Conservation (phyloP, 805 yeast species). For the Saccharomycopsis babjevae region DNA sequence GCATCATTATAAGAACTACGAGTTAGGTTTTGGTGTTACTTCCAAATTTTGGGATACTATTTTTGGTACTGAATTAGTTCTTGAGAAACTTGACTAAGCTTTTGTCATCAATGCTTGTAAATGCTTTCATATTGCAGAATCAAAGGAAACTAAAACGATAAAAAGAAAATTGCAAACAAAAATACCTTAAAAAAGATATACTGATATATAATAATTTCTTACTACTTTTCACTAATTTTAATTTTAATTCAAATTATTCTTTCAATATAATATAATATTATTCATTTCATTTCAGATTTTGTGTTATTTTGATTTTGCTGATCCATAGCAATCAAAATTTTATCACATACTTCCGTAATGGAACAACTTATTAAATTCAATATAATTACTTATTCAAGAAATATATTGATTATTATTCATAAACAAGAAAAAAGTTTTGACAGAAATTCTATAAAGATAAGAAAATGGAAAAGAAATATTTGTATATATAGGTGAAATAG, state of each 20-base stretch:
- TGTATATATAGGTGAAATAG: background rate
- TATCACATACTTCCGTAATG: no score
- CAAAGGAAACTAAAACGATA: background rate
- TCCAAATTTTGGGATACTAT: constrained; percentile 88
- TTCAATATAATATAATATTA: background rate
- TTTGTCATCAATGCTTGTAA: no score
- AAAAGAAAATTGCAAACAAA: background rate
- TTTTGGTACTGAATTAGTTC: constrained; percentile 62
- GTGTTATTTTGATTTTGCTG: background rate
- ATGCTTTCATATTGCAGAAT: background rate
- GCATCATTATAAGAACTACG: constrained; percentile 96
- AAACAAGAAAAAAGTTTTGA: background rate
- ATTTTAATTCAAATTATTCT: no score
- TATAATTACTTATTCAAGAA: background rate
- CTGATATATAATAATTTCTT: no score
- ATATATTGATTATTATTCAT: background rate
- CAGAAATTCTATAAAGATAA: background rate
- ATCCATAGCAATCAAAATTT: no score
- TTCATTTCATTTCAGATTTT: background rate
- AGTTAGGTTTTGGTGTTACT: constrained; percentile 94
- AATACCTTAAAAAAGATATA: background rate
- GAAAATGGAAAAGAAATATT: background rate
- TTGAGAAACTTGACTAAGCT: background rate
- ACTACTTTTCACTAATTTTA: no score
- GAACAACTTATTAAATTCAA: no score